phyloP scores from a whole-genome alignment of 108 stramenopile genomes.

The Discostella stelligeroides region DNA sequence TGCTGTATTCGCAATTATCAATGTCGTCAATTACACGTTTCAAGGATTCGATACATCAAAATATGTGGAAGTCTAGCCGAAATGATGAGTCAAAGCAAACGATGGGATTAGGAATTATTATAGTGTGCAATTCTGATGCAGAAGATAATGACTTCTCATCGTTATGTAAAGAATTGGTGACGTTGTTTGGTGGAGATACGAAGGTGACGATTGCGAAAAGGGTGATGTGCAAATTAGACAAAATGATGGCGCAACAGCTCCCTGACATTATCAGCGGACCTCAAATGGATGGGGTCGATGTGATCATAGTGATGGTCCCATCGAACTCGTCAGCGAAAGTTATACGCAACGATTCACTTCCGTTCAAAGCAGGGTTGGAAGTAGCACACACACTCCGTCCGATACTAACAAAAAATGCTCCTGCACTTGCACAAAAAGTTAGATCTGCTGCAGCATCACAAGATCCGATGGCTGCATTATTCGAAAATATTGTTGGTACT shows the following conservation, averaged over 20 bases:
- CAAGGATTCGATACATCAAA: slow-evolving; percentile 61
- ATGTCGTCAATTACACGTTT: slow-evolving; percentile 23
- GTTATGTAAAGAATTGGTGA: slow-evolving; percentile 1
- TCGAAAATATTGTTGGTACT: slow-evolving; percentile 72
- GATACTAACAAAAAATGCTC: slow-evolving; percentile 50
- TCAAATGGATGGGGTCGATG: slow-evolving; percentile 33
- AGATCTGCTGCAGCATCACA: slow-evolving; percentile 60
- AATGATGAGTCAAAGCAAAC: slow-evolving; percentile 5
- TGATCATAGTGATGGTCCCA: slow-evolving; percentile 49
- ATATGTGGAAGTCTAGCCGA: slow-evolving; percentile 13
- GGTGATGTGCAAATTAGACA: slow-evolving; percentile 10
- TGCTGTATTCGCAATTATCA: slow-evolving; percentile 32
- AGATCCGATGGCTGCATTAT: slow-evolving; percentile 60
- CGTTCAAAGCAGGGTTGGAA: slow-evolving; percentile 53
- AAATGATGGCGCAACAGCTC: slow-evolving; percentile 28
- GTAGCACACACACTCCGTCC: slow-evolving; percentile 39
- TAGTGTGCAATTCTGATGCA: slow-evolving; percentile 13
- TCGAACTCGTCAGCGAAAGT: slow-evolving; percentile 4
- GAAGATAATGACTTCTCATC: slow-evolving; percentile 1
- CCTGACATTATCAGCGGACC: slow-evolving; percentile 25
- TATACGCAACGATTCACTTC: slow-evolving; percentile 14
- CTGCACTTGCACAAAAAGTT: slow-evolving; percentile 62
- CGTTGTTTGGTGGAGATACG: slow-evolving; percentile 20
- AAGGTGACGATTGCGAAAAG: slow-evolving; percentile 11
- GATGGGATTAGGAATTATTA: slow-evolving; percentile 21